Conservation (phyloP, 495 filamentous ascomycete species). For the Aspergillus bridgeri region DNA sequence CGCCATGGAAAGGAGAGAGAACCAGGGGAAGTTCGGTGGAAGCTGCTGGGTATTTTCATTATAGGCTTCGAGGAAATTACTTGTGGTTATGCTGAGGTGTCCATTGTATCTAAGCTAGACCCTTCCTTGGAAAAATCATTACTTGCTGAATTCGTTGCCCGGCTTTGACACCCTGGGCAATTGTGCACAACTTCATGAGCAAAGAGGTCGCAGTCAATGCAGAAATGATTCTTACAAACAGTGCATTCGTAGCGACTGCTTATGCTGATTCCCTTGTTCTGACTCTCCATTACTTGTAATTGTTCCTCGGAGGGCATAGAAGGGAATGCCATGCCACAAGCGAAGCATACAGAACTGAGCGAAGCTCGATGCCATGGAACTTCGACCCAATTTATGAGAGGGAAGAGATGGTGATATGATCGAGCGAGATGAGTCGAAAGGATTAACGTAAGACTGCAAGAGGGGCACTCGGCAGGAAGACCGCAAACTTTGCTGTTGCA, state of each 20-base stretch:
- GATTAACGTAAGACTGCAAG: constrained; percentile 88
- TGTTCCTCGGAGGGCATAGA: constrained; percentile 39
- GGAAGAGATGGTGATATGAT: constrained; percentile 95
- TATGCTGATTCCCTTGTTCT: constrained; percentile 67
- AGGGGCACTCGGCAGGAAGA: constrained; percentile 86
- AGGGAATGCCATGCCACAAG: constrained; percentile 53
- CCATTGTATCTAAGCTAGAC: constrained; percentile 27
- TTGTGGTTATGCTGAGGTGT: constrained; percentile 24
- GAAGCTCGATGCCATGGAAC: constrained; percentile 75
- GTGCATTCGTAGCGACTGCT: constrained; percentile 85
- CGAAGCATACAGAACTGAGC: constrained; percentile 42
- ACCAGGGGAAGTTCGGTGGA: too few species aligned
- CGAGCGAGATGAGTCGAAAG: constrained; percentile 93
- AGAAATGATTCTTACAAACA: constrained; percentile 83
- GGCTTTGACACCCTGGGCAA: constrained; percentile 89
- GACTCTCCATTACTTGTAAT: constrained; percentile 31
- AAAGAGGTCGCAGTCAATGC: constrained; percentile 96
- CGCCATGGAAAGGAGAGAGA: too few species aligned
- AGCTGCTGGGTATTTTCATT: not conserved
- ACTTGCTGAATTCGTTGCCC: constrained; percentile 9
- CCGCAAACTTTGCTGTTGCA: constrained; percentile 88
- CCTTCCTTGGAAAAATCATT: constrained; percentile 9
- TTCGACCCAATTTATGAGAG: constrained; percentile 83
- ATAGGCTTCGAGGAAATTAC: not conserved
- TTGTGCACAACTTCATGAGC: constrained; percentile 92